Conservation (phyloP, 805 yeast genomes). For the Allodekkera sacchari region DNA sequence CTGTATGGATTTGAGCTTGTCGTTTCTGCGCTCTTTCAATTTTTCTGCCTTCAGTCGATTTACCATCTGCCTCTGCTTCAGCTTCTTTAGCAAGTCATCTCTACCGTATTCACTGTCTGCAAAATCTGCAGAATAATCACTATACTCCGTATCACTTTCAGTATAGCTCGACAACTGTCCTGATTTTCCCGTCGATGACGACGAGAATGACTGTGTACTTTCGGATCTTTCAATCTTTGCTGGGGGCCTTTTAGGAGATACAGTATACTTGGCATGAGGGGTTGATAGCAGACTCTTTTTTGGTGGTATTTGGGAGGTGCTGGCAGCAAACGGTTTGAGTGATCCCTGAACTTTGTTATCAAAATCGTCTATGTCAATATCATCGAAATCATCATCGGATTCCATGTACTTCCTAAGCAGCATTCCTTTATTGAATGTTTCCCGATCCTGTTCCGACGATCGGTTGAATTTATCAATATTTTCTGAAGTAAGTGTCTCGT, state of each 20-base stretch:
- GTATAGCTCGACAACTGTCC: conserved; percentile 8
- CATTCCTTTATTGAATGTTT: conserved; percentile 4
- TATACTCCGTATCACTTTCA: conserved; percentile 25
- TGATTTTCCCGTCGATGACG: conserved; percentile 15
- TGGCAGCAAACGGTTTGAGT: conserved; percentile 1
- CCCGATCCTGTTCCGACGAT: conserved; percentile 1
- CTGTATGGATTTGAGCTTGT: too few species aligned
- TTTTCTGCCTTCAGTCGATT: conserved; percentile 13
- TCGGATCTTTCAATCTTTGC: conserved; percentile 12
- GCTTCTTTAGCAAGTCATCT: conserved; percentile 9
- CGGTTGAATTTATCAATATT: conserved; percentile 14
- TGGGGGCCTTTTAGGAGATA: conserved; percentile 7
- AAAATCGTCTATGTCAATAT: conserved; percentile 7
- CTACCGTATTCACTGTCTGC: conserved; percentile 11
- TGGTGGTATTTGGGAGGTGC: neutral
- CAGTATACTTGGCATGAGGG: conserved; percentile 11
- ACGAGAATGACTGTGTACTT: conserved; percentile 18
- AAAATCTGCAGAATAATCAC: conserved; percentile 24
- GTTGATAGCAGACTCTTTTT: conserved; percentile 2
- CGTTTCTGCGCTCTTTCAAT: conserved; percentile 4
- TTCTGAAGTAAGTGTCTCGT: conserved; percentile 17
- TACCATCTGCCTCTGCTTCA: conserved; percentile 11
- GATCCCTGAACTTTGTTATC: conserved; percentile 2
- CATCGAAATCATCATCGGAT: conserved; percentile 12
- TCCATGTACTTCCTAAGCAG: conserved; percentile 14